Evolutionary conservation across 2,329 filamentous ascomycete genomes (phyloP), one percentile per base, ranked within the genome.

Genomic region (Lachnum nothofagi): DNA sequence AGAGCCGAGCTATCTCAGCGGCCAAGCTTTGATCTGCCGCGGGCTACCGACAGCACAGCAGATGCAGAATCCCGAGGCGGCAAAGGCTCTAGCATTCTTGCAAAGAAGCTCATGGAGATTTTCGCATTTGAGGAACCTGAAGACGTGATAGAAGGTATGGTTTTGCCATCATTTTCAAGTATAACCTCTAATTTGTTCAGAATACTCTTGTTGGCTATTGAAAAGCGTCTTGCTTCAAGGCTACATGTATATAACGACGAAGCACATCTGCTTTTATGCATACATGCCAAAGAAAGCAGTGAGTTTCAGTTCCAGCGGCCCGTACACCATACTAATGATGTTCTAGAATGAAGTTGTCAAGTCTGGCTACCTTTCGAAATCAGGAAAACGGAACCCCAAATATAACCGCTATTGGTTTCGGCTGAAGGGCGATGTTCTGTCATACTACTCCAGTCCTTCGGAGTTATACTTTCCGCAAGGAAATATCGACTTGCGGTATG

Each of bases 231-330:
- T 97, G 24, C 77, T 97, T 7, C 90, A 96, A 65, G 93, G 93
- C 5, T 96, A 93, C 66, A 85, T 98, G 78, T 97, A 97, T 70
- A 88, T 98, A 63, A 97, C 93, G 0, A 77, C 86, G 53, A 86
- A 85, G 60, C 93, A 98, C 65, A 86, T 97, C 53, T 96, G 91
- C 70, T 98, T 97, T 67, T 97, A 96, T 65, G 90, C 93, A 33
- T 96, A 96, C 65, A 77, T 97, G n/a, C 90, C 90, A 5, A 94
- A 91, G 73, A 95, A 93, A 75, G 82, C 86, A 44, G 86, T 87
- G 74, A 68, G 83, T 63, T 37, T 19, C 22, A 20, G n/a, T 3
- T 24, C 14, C 16, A 40, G 19, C 33, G 9, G 12, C 14, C 17
- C 14, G 17, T 16, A n/a, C 9, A 24, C 4, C 2, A 17, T 31